These are phyloP conservation scores for Rhodotorula mucilaginosa DNA, from an alignment of 1,284 basidiomycete species.

Conservation along the genomic window DNA sequence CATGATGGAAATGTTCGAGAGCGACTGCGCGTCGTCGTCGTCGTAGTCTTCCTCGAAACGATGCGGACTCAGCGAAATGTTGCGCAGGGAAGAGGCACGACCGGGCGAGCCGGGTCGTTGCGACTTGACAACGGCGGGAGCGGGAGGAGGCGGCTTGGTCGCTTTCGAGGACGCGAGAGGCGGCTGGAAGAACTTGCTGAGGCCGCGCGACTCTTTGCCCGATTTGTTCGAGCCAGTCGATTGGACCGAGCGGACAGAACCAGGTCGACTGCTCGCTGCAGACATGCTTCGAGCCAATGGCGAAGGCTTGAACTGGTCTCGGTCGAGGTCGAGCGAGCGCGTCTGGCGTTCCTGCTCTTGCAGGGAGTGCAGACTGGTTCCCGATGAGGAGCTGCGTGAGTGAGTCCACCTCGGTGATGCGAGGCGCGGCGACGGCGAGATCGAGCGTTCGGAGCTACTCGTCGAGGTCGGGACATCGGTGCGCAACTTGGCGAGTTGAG, in stretches of 20 bases:
- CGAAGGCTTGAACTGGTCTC: constrained; percentile 4
- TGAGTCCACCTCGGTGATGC: neutral
- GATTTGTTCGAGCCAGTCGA: constrained; percentile 4
- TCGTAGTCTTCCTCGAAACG: constrained; percentile 1
- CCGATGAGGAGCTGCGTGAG: constrained; percentile 2
- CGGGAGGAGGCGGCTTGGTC: neutral
- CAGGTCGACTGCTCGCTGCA: neutral
- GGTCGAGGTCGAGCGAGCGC: constrained; percentile 22
- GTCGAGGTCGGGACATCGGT: neutral
- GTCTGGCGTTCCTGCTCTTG: neutral
- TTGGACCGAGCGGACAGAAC: neutral
- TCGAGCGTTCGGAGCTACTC: neutral
- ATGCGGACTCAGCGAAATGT: neutral
- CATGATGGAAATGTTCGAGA: constrained; percentile 14
- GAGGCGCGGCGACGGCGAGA: neutral
- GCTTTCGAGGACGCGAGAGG: constrained; percentile 22
- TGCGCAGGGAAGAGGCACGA: neutral
- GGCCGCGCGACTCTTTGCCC: constrained; percentile 4
- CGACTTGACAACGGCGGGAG: neutral
- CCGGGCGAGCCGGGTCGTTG: neutral
- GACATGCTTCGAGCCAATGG: constrained; percentile 14
- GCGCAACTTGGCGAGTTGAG: neutral
- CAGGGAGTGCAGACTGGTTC: neutral
- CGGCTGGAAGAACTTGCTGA: constrained; percentile 20
- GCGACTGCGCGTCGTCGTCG: constrained; percentile 21